phyloP scores from a whole-genome alignment of 2,329 filamentous ascomycete species.

The Botrytis aclada region DNA sequence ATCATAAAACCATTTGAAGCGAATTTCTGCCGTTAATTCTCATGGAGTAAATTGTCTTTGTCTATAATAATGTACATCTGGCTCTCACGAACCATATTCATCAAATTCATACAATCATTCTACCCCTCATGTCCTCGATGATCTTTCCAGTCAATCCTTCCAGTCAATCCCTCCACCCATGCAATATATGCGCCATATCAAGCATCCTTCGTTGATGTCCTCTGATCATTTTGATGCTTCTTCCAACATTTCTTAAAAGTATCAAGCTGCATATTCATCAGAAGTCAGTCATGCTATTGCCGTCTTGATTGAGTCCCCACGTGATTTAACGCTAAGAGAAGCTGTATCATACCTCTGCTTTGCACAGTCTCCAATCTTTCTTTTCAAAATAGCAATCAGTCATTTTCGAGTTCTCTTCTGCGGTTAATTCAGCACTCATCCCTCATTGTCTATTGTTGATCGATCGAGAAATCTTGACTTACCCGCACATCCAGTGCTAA shows the following conservation, averaged over 20 bases:
- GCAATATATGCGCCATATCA: conserved; percentile 31
- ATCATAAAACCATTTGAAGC: not conserved
- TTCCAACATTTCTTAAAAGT: conserved; percentile 91
- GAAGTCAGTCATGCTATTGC: conserved; percentile 20
- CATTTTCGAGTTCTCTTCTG: conserved; percentile 85
- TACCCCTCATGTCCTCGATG: not conserved
- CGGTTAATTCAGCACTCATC: conserved; percentile 15
- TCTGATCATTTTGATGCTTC: conserved; percentile 76
- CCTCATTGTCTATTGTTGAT: not conserved
- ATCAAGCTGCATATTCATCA: conserved; percentile 65
- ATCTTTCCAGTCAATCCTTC: not conserved
- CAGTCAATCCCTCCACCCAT: not conserved
- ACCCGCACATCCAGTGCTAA: conserved; percentile 93
- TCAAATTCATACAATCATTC: not conserved
- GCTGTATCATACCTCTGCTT: conserved; percentile 64
- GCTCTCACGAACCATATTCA: not conserved
- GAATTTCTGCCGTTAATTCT: not conserved
- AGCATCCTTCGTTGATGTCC: conserved; percentile 73
- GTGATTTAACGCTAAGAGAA: conserved; percentile 27
- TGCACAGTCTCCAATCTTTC: conserved; percentile 91
- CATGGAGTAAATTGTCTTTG: not conserved
- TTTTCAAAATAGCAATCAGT: conserved; percentile 95
- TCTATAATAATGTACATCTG: not conserved
- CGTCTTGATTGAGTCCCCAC: not conserved
- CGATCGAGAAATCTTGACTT: conserved; percentile 33